Evolutionary conservation across 306 rosid species (phyloP).

Genomic region (Vicia faba): DNA sequence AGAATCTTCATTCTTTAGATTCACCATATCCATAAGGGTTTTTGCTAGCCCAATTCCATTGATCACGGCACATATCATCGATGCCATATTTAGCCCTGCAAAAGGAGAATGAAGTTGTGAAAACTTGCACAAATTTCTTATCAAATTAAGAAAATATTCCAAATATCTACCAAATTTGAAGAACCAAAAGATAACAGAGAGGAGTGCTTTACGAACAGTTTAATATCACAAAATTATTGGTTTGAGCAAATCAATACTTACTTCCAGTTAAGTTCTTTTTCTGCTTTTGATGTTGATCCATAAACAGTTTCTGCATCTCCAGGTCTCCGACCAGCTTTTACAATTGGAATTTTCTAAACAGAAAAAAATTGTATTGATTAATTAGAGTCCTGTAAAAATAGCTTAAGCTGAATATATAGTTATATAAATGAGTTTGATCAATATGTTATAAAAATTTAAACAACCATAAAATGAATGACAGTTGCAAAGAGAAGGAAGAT

Average conservation of each 20-base stretch:
- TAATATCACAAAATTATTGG: background rate
- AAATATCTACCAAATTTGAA: background rate
- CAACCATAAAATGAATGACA: constrained; percentile 22
- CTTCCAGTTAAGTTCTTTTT: constrained; percentile 83
- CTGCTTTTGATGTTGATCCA: constrained; percentile 85
- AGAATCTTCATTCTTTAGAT: constrained; percentile 47
- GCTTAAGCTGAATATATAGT: constrained; percentile 25
- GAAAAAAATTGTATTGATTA: constrained; percentile 1
- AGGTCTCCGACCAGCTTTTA: constrained; percentile 72
- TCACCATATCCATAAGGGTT: constrained; percentile 85
- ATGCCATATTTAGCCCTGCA: constrained; percentile 82
- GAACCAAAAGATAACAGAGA: background rate
- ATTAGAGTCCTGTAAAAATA: constrained; percentile 22
- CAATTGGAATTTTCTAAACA: constrained; percentile 80
- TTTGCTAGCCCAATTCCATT: constrained; percentile 99
- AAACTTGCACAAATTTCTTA: background rate
- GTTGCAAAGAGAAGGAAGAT: background rate
- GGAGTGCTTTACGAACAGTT: background rate
- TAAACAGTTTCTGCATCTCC: constrained; percentile 92
- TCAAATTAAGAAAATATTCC: background rate
- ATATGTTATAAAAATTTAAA: background rate
- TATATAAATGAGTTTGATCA: constrained; percentile 7
- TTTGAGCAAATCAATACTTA: constrained; percentile 46
- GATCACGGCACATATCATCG: constrained; percentile 94
- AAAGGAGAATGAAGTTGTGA: constrained; percentile 33